phyloP scores from a whole-genome alignment of 768 basidiomycete species.

The Serendipita sp. region DNA sequence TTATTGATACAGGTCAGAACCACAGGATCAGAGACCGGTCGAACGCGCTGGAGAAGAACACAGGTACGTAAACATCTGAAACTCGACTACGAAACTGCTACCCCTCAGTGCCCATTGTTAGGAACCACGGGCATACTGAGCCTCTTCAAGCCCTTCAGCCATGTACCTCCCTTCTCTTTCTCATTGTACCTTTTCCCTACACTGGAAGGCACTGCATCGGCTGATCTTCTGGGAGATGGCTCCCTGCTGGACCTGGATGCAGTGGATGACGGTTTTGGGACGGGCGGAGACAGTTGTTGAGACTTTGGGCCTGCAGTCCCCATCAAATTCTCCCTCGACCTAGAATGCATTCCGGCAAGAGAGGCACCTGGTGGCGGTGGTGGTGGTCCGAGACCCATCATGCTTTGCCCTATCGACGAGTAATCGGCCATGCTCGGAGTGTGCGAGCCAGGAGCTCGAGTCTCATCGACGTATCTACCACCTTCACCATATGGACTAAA shows the following conservation, averaged over 20 bases:
- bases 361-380: neutral
- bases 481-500: neutral
- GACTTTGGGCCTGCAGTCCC: neutral
- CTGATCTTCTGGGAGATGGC: constrained; percentile 1
- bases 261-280: neutral
- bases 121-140: neutral
- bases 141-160: neutral
- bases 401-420: neutral
- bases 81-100: too few species aligned
- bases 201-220: neutral
- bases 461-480: neutral
- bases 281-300: neutral
- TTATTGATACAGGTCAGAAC: too few species aligned
- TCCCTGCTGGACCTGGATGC: neutral
- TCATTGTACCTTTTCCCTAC: neutral
- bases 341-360: neutral
- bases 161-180: constrained; percentile 3
- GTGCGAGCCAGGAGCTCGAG: neutral
- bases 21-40: too few species aligned
- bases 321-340: neutral
- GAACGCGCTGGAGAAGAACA: too few species aligned
- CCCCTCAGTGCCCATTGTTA: neutral
- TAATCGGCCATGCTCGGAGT: neutral
- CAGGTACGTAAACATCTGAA: too few species aligned
- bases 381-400: neutral